These are phyloP conservation scores for Exsudoporus floridanus DNA, from an alignment of 1,284 basidiomycete species.

Conservation along the genomic window DNA sequence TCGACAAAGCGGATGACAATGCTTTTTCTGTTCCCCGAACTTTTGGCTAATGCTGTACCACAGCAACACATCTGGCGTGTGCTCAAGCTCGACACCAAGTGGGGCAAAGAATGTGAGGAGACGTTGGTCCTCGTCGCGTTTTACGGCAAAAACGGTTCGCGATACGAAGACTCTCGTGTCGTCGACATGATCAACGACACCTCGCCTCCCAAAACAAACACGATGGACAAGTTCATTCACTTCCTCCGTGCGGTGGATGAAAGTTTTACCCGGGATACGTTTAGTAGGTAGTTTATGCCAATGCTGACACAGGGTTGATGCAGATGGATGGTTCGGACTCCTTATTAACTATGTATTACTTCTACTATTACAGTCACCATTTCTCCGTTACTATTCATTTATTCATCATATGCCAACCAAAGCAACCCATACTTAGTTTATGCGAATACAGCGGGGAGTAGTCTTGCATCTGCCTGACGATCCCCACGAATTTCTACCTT, in stretches of 20 bases:
- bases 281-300: slow-evolving; percentile 3
- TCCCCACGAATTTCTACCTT: slow-evolving; percentile 54
- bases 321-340: not conserved
- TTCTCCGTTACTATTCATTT: not conserved
- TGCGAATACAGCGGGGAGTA: slow-evolving; percentile 32
- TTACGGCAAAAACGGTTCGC: slow-evolving; percentile 57
- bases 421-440: not conserved
- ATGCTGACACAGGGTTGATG: slow-evolving; percentile 1
- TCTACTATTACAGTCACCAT: slow-evolving; percentile 2
- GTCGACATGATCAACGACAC: slow-evolving; percentile 50
- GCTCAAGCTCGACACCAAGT: slow-evolving; percentile 46
- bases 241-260: slow-evolving; percentile 49
- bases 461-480: slow-evolving; percentile 38
- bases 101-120: slow-evolving; percentile 50
- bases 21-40: not conserved
- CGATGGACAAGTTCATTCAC: slow-evolving; percentile 49
- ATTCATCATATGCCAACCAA: not conserved
- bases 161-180: slow-evolving; percentile 49
- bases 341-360: slow-evolving; percentile 2
- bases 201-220: slow-evolving; percentile 41
- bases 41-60: slow-evolving; percentile 2
- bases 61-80: slow-evolving; percentile 58
- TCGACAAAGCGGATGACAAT: not conserved
- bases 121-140: slow-evolving; percentile 48
- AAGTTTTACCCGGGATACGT: slow-evolving; percentile 17